A percentile compares a stretch with the other conserved stretches of the same genome.
Conservation (phyloP, 306 rosid genomes). For the Pyrus pyrifolia region DNA sequence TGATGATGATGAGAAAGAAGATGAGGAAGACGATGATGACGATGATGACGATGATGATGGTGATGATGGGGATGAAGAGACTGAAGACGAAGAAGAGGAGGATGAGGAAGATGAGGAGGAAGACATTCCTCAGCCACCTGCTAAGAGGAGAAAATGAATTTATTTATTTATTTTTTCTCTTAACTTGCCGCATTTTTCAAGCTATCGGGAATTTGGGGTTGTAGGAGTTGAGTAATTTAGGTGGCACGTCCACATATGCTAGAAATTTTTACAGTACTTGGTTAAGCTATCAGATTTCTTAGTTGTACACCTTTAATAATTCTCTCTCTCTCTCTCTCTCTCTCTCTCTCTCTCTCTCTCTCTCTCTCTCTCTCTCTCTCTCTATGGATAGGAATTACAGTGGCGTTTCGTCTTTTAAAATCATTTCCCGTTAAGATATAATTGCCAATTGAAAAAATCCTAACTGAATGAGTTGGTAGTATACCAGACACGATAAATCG, state of each 20-base stretch:
- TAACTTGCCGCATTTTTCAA: neutral
- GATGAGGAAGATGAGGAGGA: conserved; percentile 31
- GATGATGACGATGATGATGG: conserved; percentile 1
- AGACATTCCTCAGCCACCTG: conserved; percentile 40
- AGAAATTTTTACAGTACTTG: conserved; percentile 8
- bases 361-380: neutral
- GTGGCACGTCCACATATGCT: conserved; percentile 17
- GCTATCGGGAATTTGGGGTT: conserved; percentile 10
- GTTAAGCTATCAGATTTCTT: conserved; percentile 1
- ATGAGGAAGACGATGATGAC: neutral
- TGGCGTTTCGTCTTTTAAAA: neutral
- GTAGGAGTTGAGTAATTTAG: conserved; percentile 15
- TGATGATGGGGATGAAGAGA: conserved; percentile 27
- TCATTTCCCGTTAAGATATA: no score
- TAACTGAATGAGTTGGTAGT: neutral
- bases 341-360: no score
- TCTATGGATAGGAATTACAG: neutral
- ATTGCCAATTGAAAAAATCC: neutral
- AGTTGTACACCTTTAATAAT: neutral
- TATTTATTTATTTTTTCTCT: neutral
- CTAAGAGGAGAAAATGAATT: conserved; percentile 37
- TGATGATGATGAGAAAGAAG: conserved; percentile 16
- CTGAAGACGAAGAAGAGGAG: conserved; percentile 26
- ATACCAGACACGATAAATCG: no score
- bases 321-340: neutral